Evolutionary conservation across 331 rosid species (phyloP).

Genomic region (Erythrophleum ivorense): DNA sequence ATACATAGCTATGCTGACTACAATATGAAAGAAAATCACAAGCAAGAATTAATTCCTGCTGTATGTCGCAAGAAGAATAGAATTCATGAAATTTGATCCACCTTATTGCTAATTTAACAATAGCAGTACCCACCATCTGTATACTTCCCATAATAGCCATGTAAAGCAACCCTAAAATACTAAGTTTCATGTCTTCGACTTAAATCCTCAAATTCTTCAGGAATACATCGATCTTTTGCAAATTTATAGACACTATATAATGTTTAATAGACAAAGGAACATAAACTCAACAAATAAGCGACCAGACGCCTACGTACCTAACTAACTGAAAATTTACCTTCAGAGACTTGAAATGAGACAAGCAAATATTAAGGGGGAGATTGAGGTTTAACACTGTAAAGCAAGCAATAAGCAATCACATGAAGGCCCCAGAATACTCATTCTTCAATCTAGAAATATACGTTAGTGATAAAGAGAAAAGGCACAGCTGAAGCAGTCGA

Average conservation of each 20-base stretch:
- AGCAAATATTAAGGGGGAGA: not conserved
- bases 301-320: not conserved
- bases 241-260: not conserved
- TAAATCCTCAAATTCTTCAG: not conserved
- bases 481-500: not conserved
- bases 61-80: not conserved
- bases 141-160: not conserved
- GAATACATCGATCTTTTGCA: not conserved
- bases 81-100: not conserved
- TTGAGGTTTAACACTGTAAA: not conserved
- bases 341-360: not conserved
- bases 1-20: constrained; percentile 59
- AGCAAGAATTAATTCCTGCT: not conserved
- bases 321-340: not conserved
- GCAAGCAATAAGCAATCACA: not conserved
- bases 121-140: not conserved
- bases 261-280: not conserved
- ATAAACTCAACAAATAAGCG: not conserved
- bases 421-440: constrained; percentile 3
- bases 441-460: not conserved
- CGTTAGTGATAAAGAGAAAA: not conserved
- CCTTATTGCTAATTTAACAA: not conserved
- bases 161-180: not conserved
- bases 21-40: constrained; percentile 17
- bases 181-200: not conserved